A percentile compares a stretch with the other conserved stretches of the same genome.
phyloP scores from a whole-genome alignment of 306 rosid species.

The Vigna angularis region DNA sequence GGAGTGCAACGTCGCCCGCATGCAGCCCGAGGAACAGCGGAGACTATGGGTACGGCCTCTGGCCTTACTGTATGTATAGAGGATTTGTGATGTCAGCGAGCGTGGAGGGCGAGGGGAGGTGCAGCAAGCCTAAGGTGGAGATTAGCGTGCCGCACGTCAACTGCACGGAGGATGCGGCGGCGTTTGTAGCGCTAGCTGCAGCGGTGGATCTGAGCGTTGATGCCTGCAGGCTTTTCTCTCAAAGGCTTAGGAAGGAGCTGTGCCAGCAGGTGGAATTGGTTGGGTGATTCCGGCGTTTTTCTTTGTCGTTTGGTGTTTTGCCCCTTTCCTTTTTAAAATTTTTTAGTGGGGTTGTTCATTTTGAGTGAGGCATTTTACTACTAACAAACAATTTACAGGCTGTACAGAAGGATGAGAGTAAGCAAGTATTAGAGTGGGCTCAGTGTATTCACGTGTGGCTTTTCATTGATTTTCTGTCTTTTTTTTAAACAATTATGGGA shows the following conservation, averaged over 20 bases:
- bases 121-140: constrained; percentile 66
- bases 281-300: constrained; percentile 42
- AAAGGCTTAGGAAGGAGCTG: constrained; percentile 65
- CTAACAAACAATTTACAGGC: constrained; percentile 62
- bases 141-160: constrained; percentile 67
- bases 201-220: constrained; percentile 72
- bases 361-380: constrained; percentile 46
- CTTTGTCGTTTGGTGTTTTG: constrained; percentile 40
- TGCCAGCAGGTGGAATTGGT: constrained; percentile 53
- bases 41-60: constrained; percentile 72
- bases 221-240: constrained; percentile 68
- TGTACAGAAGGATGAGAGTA: constrained; percentile 53
- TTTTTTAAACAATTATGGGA: constrained; percentile 49
- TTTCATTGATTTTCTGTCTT: constrained; percentile 55
- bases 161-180: constrained; percentile 74
- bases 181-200: constrained; percentile 62
- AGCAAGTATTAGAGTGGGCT: constrained; percentile 44
- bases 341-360: constrained; percentile 41
- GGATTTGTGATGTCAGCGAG: constrained; percentile 73
- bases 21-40: constrained; percentile 85
- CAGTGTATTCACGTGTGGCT: constrained; percentile 68
- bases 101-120: constrained; percentile 63
- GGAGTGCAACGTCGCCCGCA: constrained; percentile 59
- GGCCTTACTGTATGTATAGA: constrained; percentile 81
- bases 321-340: constrained; percentile 21